phyloP scores from a whole-genome alignment of 2,329 filamentous ascomycete species.

The Ascochyta koolunga region DNA sequence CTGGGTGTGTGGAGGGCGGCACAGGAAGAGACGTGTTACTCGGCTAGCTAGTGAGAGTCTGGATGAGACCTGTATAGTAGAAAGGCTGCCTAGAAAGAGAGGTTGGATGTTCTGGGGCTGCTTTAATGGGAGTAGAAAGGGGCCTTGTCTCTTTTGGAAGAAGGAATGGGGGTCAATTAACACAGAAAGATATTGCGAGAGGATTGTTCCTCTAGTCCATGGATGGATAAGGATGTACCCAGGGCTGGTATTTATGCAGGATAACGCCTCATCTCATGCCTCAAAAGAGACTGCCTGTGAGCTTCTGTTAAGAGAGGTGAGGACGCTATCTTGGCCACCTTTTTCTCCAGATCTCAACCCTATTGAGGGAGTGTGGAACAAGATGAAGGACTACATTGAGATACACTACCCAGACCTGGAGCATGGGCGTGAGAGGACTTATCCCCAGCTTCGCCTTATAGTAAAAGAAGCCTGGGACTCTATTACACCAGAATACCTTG shows the following conservation, averaged over 20 bases:
- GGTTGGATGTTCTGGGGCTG: constrained; percentile 8
- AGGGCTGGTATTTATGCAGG: constrained; percentile 13
- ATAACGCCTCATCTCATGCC: constrained; percentile 7
- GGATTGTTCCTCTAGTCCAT: background rate
- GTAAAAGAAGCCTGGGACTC: no score
- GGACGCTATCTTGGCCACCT: constrained; percentile 2
- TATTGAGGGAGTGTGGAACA: constrained; percentile 14
- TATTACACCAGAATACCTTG: no score
- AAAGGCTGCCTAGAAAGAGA: background rate
- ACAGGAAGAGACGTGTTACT: constrained; percentile 7
- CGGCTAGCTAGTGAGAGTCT: background rate
- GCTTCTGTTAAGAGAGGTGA: background rate
- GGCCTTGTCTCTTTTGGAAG: constrained; percentile 38
- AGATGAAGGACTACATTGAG: background rate
- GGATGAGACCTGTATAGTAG: constrained; percentile 7
- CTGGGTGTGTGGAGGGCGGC: constrained; percentile 7
- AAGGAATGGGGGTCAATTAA: constrained; percentile 40
- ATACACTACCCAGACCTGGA: background rate
- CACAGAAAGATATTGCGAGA: constrained; percentile 20
- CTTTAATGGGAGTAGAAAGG: constrained; percentile 33
- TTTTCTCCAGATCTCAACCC: constrained; percentile 15
- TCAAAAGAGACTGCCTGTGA: background rate
- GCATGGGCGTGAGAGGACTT: no score
- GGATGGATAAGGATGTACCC: constrained; percentile 11
- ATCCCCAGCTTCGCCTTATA: no score